Evolutionary conservation across 2,329 filamentous ascomycete genomes (phyloP).

Genomic region (Colletotrichum sp.): DNA sequence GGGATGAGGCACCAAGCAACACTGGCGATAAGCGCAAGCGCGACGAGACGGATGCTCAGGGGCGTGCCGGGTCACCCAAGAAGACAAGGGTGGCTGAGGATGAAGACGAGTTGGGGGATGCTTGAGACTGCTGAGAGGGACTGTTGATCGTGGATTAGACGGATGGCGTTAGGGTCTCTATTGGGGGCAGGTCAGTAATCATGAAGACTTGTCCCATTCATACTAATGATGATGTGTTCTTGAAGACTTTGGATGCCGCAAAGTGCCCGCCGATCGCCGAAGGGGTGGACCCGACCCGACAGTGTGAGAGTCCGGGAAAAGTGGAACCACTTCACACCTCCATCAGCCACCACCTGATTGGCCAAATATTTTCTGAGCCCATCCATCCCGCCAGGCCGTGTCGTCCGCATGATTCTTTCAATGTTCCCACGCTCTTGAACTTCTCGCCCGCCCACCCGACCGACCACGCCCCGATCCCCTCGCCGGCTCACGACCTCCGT

Average conservation of each 20-base stretch:
- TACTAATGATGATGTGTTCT: not conserved
- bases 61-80: not conserved
- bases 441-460: not conserved
- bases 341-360: slow-evolving; percentile 2
- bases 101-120: not conserved
- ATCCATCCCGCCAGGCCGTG: not conserved
- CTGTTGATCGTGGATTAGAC: not conserved
- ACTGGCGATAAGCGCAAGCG: not conserved
- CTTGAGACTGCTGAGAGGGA: not conserved
- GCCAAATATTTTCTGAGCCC: slow-evolving; percentile 4
- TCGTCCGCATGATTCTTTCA: not conserved
- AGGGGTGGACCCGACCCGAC: not conserved
- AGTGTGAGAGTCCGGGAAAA: not conserved
- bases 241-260: not conserved
- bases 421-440: not conserved
- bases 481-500: not conserved
- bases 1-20: not conserved
- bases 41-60: not conserved
- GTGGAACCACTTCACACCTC: not conserved
- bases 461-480: not conserved
- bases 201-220: not conserved
- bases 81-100: not conserved
- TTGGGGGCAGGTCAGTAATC: not conserved
- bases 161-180: not conserved
- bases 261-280: not conserved